Conservation (phyloP, 108 stramenopile species). For the Cyclostephanos tholiformis region DNA sequence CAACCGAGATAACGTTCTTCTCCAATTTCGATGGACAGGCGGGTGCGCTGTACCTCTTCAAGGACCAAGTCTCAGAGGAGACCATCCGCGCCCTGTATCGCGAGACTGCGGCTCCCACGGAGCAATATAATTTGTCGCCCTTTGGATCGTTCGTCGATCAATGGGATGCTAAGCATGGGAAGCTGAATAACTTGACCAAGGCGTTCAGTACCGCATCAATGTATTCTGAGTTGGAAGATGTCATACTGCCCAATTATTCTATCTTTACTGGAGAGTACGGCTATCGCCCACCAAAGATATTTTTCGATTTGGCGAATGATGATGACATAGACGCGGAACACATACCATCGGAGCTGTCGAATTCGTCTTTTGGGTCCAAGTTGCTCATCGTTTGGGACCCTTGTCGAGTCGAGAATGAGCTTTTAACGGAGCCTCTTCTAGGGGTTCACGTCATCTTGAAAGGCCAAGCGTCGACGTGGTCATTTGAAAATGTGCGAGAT, state of each 20-base stretch:
- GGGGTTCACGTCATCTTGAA: constrained; percentile 53
- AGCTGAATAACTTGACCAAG: constrained; percentile 38
- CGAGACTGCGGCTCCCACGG: constrained; percentile 48
- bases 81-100: constrained; percentile 66
- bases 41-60: constrained; percentile 68
- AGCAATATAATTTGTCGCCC: constrained; percentile 26
- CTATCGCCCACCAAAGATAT: constrained; percentile 6
- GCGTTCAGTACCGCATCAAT: constrained; percentile 41
- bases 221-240: constrained; percentile 39
- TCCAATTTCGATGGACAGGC: constrained; percentile 72
- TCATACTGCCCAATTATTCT: constrained; percentile 41
- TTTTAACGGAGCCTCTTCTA: constrained; percentile 63
- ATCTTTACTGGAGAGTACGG: constrained; percentile 28
- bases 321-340: constrained; percentile 22
- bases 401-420: constrained; percentile 32
- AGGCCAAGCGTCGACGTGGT: constrained; percentile 49
- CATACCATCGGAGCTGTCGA: constrained; percentile 37
- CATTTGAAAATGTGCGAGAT: constrained; percentile 58
- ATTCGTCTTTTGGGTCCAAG: constrained; percentile 56
- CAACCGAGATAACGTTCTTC: constrained; percentile 52
- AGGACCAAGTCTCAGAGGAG: constrained; percentile 72
- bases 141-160: constrained; percentile 30
- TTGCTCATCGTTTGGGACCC: constrained; percentile 81
- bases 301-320: constrained; percentile 46
- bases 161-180: constrained; percentile 40